Evolutionary conservation across 2,329 filamentous ascomycete genomes (phyloP).

Genomic region (Furcasterigmium furcatum): DNA sequence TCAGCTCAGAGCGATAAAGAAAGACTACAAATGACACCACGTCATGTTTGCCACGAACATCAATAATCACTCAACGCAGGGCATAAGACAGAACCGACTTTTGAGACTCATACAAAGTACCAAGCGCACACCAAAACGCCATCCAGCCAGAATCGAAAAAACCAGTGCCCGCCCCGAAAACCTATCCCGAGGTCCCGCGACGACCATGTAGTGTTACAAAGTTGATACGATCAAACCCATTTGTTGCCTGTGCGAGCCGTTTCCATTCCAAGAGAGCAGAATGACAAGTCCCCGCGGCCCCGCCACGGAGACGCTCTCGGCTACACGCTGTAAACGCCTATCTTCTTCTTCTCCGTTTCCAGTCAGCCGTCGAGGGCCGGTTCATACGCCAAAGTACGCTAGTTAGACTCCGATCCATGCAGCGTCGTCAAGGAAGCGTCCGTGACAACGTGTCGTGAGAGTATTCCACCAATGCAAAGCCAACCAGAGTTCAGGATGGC

Average conservation of each 20-base stretch:
- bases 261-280: neutral
- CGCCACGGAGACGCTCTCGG: neutral
- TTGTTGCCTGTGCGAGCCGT: neutral
- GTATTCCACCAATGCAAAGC: neutral
- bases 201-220: conserved; percentile 2
- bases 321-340: neutral
- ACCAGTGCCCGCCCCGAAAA: neutral
- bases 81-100: neutral
- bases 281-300: neutral
- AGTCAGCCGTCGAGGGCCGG: neutral
- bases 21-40: too few species aligned
- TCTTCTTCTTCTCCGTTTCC: neutral
- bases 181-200: conserved; percentile 1
- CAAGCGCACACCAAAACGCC: neutral
- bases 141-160: conserved; percentile 2
- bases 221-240: neutral
- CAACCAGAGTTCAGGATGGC: neutral
- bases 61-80: too few species aligned
- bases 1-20: too few species aligned
- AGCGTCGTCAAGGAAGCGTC: neutral
- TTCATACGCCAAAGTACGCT: neutral
- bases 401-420: neutral
- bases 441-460: neutral
- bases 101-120: neutral
- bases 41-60: too few species aligned